Conservation (phyloP, 2,329 filamentous ascomycete genomes). For the Calonectria henricotiae region DNA sequence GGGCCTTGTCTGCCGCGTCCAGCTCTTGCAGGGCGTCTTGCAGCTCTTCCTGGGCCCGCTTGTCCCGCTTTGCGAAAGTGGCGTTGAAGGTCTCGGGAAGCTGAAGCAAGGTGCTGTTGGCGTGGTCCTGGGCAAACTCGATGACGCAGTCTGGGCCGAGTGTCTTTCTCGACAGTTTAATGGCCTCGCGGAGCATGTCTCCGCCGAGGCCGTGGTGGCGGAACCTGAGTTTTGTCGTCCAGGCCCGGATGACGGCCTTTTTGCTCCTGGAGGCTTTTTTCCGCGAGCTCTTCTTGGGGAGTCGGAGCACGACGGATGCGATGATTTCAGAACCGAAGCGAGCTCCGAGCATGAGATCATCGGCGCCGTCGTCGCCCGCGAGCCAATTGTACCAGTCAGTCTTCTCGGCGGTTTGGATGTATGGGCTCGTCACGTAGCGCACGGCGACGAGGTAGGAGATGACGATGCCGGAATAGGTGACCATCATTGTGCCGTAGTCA, state of each 20-base stretch:
- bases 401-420: constrained; percentile 75
- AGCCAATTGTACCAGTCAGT: constrained; percentile 76
- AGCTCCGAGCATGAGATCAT: constrained; percentile 76
- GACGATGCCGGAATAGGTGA: constrained; percentile 73
- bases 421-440: constrained; percentile 74
- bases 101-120: constrained; percentile 74
- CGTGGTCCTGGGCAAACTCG: constrained; percentile 83
- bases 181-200: constrained; percentile 81
- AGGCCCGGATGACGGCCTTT: constrained; percentile 81
- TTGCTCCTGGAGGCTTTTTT: constrained; percentile 62
- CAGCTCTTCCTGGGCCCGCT: constrained; percentile 63
- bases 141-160: constrained; percentile 75
- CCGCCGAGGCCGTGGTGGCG: constrained; percentile 80
- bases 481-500: constrained; percentile 70
- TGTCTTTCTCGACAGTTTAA: constrained; percentile 75
- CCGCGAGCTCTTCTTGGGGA: constrained; percentile 55
- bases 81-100: constrained; percentile 74
- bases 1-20: not conserved
- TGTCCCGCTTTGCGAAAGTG: constrained; percentile 71
- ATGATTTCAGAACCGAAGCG: constrained; percentile 78
- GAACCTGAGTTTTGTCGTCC: constrained; percentile 83
- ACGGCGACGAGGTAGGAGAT: constrained; percentile 76
- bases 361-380: constrained; percentile 55
- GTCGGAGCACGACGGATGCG: constrained; percentile 78
- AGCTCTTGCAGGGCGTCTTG: constrained; percentile 41